Evolutionary conservation across 257 asterid genomes (phyloP).

Genomic region (Buddleja alternifolia): DNA sequence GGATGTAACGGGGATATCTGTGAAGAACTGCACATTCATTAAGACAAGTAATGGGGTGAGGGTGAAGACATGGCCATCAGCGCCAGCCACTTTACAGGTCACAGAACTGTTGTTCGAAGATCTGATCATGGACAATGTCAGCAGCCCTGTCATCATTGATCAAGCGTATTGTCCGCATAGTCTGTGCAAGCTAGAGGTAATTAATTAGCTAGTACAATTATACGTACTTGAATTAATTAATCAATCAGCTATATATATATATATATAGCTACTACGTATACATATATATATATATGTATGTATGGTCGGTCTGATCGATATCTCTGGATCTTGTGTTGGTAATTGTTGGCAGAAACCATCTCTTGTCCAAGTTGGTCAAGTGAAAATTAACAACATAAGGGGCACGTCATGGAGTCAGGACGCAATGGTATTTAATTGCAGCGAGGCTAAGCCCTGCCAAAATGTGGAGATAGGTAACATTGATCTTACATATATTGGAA

Average conservation of each 20-base stretch:
- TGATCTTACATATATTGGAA: slow-evolving; percentile 43
- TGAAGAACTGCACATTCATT: slow-evolving; percentile 30
- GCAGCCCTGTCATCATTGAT: slow-evolving; percentile 31
- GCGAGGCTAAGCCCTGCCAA: slow-evolving; percentile 46
- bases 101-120: slow-evolving; percentile 24
- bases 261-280: too few species aligned
- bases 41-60: slow-evolving; percentile 31
- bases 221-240: too few species aligned
- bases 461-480: slow-evolving; percentile 46
- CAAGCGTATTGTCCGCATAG: slow-evolving; percentile 33
- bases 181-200: slow-evolving; percentile 14
- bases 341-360: slow-evolving; percentile 24
- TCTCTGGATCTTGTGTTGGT: too few species aligned
- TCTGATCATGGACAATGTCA: slow-evolving; percentile 24
- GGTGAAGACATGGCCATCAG: slow-evolving; percentile 36
- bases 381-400: slow-evolving; percentile 12
- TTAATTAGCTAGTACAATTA: too few species aligned
- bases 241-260: too few species aligned
- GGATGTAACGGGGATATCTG: slow-evolving; percentile 28
- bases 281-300: too few species aligned
- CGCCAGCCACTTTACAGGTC: slow-evolving; percentile 8
- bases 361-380: slow-evolving; percentile 22
- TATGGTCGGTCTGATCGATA: too few species aligned
- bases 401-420: slow-evolving; percentile 44
- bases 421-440: slow-evolving; percentile 44